Base-by-base conservation (phyloP, 2,329 filamentous ascomycete genomes). In the Diplodia mutila region DNA sequence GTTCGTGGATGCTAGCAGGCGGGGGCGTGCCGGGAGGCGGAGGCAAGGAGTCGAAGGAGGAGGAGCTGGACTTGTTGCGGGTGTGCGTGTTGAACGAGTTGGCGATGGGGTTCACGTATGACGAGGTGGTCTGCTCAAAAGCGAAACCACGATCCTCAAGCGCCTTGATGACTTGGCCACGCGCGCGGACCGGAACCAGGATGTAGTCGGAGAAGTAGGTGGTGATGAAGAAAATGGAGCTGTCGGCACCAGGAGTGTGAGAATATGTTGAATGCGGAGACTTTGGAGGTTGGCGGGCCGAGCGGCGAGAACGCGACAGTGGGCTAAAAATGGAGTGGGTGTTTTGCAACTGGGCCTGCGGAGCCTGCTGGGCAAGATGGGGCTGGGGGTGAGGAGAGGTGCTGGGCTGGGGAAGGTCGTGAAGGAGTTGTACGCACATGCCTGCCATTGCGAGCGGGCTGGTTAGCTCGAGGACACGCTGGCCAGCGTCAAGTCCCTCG, bases 181-280 rank as follows among this genome's bases (percentile, higher is more conserved):
- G 89, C 74, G 91, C 89, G 75, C 89, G 91, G 65, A 85, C 85
- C 0, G 95, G 94, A 0, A 97, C 93, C 42, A 98, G 86, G 73
- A 99, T 96, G 80, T 97, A 98, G 81, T 99, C 94, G 39, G 92
- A 95, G 80, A 97, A 98, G 80, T 98, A 99, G 37, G 93, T 97
- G 3, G 94, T 97, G 78, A 97, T 97, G 85, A 98, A 98, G 84
- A 98, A 97, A 75, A 99, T 97, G 65, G 94, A 92, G 64, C 87
- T 89, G 55, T 61, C 59, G 59, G 59, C 23, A 51, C 55, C 32
- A n/a, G 65, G 69, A 67, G 69, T 72, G 68, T 72, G 71, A 68
- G 48, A 67, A 55, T 32, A 49, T 49, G 51, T n/a, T 21, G 37
- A 37, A 46, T 42, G 57, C 51, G 16, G 54, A 23, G 39, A 11